A percentile compares a stretch with the other conserved stretches of the same genome.
Conservation (phyloP, 176 grass and related monocot genomes). For the Aegilops umbellulata region DNA sequence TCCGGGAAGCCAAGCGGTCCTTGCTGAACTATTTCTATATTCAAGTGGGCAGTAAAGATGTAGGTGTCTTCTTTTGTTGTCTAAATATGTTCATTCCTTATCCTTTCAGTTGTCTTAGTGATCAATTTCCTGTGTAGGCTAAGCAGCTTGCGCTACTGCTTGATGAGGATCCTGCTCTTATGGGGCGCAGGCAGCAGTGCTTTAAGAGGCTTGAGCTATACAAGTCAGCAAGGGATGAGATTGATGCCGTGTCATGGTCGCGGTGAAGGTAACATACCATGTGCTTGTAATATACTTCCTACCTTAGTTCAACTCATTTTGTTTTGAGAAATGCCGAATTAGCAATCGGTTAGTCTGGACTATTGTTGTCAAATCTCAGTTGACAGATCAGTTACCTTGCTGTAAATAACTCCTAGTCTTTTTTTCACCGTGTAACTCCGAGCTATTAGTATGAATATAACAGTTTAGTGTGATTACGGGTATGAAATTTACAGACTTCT, state of each 20-base stretch:
- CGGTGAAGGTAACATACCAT: slow-evolving; percentile 27
- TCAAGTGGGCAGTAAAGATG: slow-evolving; percentile 87
- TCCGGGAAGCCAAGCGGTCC: slow-evolving; percentile 81
- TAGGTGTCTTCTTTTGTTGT: slow-evolving; percentile 23
- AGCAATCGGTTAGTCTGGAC: slow-evolving; percentile 17
- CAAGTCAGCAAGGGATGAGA: slow-evolving; percentile 89
- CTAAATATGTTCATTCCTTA: not conserved
- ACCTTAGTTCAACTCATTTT: not conserved
- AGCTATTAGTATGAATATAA: not conserved
- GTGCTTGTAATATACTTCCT: not conserved
- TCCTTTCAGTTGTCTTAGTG: not conserved
- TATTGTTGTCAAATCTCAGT: not conserved
- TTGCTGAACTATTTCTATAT: slow-evolving; percentile 83
- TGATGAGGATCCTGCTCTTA: slow-evolving; percentile 86
- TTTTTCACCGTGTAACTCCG: not conserved
- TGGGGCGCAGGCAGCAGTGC: slow-evolving; percentile 81
- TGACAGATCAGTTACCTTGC: slow-evolving; percentile 11
- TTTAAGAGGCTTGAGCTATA: slow-evolving; percentile 85
- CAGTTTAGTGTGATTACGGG: not conserved
- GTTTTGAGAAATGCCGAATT: slow-evolving; percentile 19
- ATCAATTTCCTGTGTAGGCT: slow-evolving; percentile 42
- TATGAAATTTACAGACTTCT: not conserved
- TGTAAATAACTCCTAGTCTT: slow-evolving; percentile 1
- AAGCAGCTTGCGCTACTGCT: slow-evolving; percentile 69
- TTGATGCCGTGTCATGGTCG: slow-evolving; percentile 71